Evolutionary conservation across 164 flowering plant species (phyloP), one percentile per base, ranked within the genome.

Genomic region (Sextonia rubra): DNA sequence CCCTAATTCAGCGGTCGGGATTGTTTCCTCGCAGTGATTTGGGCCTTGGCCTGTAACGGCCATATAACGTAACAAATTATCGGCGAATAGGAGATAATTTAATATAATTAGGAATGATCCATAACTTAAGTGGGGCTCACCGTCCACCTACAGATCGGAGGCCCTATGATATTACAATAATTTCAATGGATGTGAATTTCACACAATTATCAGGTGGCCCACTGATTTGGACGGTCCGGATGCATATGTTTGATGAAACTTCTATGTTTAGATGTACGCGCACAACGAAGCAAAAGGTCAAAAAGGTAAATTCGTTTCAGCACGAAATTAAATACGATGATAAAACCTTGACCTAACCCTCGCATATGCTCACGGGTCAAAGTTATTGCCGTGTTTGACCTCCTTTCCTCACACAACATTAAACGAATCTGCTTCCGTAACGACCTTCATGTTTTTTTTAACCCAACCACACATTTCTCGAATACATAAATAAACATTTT

Each of bases 361-460:
- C 12, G 0, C 32, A 11, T 27, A 17, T 25, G 27, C 67, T 18
- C 8, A 27, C 2, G 25, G 69, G 69, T 22, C 55, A 32, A 52
- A 37, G 66, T 61, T 32, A 65, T 48, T 72, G 75, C 75, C 75
- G 75, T 72, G 69, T 72, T 72, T 72, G 75, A 72, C 75, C 75
- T 65, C 47, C 27, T 17, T 12, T 0, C 20, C 67, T 29, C 65
- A 61, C 44, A 5, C 20, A 14, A 1, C 20, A 26, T 14, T 1
- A 29, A 17, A 4, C 18, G 2, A 64, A 64, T 4, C 12, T 18
- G n/a, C 67, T 12, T 22, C 24, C 3, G 12, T 25, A 22, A 20
- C 25, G 64, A 61, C 25, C 23, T 25, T 9, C 25, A 7, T 27
- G 7, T 14, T 26, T 26, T 15, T 20, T 22, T 22, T 61, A 23